Evolutionary conservation across 371 early-diverging fungal species (phyloP).

Genomic region (Choanephora cucurbitarum): DNA sequence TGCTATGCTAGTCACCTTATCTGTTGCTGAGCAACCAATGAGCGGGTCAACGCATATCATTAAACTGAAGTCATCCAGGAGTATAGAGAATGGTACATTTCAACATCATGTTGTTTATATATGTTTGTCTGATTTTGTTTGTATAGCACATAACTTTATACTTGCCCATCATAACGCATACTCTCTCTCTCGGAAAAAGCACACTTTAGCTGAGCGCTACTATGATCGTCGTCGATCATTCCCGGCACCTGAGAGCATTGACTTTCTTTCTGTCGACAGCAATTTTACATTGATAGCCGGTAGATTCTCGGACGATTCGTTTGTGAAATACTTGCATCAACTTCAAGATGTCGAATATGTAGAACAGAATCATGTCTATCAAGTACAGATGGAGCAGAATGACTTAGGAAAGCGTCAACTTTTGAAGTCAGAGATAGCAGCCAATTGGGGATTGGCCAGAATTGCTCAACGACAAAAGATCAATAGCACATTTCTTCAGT

Average conservation of each 20-base stretch:
- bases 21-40: background rate
- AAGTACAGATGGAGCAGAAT: constrained; percentile 14
- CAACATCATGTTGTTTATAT: too few relatives aligned
- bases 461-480: constrained; percentile 41
- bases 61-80: constrained; percentile 1
- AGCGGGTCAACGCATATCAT: constrained; percentile 1
- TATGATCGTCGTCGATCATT: constrained; percentile 5
- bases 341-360: constrained; percentile 50
- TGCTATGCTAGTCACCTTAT: too few relatives aligned
- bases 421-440: constrained; percentile 8
- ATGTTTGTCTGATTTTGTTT: background rate
- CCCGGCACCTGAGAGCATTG: background rate
- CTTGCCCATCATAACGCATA: constrained; percentile 7
- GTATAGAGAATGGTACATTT: background rate
- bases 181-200: background rate
- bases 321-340: constrained; percentile 29
- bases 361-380: constrained; percentile 47
- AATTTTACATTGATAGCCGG: constrained; percentile 16
- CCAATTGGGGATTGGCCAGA: constrained; percentile 63
- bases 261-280: background rate
- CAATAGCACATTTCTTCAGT: constrained; percentile 31
- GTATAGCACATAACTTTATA: constrained; percentile 9
- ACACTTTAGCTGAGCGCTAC: background rate
- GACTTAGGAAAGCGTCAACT: constrained; percentile 1
- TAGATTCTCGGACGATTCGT: constrained; percentile 17